Conservation (phyloP, 2,329 filamentous ascomycete genomes). For the Ramularia endophylla region DNA sequence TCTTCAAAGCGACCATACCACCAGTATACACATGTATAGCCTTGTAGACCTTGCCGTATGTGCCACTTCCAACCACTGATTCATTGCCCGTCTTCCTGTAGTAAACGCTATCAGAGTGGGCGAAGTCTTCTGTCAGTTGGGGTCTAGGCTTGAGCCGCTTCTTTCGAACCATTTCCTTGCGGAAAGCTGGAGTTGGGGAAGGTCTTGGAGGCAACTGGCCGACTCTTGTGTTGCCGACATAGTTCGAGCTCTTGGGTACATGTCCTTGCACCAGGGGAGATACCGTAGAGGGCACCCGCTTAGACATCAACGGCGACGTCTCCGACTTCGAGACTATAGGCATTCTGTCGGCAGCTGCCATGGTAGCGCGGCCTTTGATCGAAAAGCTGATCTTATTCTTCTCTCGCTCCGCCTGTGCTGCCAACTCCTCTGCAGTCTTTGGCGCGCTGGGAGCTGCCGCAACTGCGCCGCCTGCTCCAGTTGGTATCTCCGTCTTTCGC, state of each 20-base stretch:
- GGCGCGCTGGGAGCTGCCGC: constrained; percentile 2
- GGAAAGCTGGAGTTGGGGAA: constrained; percentile 17
- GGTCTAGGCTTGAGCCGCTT: constrained; percentile 67
- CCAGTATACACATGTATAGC: constrained; percentile 89
- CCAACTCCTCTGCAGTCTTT: constrained; percentile 34
- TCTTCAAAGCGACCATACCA: constrained; percentile 76
- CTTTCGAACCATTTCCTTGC: constrained; percentile 57
- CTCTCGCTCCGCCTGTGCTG: constrained; percentile 29
- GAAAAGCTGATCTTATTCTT: constrained; percentile 79
- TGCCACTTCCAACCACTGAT: constrained; percentile 91
- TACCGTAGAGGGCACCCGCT: constrained; percentile 39
- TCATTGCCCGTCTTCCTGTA: constrained; percentile 96
- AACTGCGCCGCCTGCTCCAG: constrained; percentile 1
- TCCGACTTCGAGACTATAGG: constrained; percentile 19
- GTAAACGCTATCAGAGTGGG: constrained; percentile 80
- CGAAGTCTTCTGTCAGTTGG: constrained; percentile 63
- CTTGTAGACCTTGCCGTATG: constrained; percentile 94
- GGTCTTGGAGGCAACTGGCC: constrained; percentile 14
- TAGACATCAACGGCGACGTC: constrained; percentile 37
- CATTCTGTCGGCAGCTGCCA: constrained; percentile 38
- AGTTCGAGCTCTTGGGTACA: constrained; percentile 29
- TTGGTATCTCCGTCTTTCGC: constrained; percentile 16
- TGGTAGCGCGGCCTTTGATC: constrained; percentile 65
- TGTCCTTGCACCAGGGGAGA: constrained; percentile 25
- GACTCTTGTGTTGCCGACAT: constrained; percentile 29